A percentile compares a stretch with the other conserved stretches of the same genome.
Conservation (phyloP, 2,329 filamentous ascomycete species). For the Exophiala alcalophila region DNA sequence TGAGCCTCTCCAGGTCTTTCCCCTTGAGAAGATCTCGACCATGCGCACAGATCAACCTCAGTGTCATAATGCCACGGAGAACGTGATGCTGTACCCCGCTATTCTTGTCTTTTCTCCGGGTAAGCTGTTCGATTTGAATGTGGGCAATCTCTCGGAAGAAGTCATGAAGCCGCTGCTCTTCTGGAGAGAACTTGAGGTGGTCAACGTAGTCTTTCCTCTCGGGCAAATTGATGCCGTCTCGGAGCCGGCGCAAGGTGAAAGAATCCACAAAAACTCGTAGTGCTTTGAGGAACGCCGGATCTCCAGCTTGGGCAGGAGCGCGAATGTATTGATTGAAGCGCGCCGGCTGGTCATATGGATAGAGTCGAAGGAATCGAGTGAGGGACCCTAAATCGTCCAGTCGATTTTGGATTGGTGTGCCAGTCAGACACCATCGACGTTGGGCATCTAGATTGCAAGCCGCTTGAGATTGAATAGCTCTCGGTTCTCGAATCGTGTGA, state of each 20-base stretch:
- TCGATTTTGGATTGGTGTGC: conserved; percentile 91
- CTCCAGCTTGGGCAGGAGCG: conserved; percentile 79
- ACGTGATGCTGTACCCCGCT: conserved; percentile 71
- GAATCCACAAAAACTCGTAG: conserved; percentile 87
- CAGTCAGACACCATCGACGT: conserved; percentile 94
- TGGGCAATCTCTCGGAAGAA: conserved; percentile 79
- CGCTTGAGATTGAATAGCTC: conserved; percentile 77
- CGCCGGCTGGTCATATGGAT: conserved; percentile 75
- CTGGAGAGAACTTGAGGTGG: conserved; percentile 68
- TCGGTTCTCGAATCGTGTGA: conserved; percentile 86
- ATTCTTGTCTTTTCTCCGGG: conserved; percentile 67
- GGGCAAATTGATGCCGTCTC: conserved; percentile 85
- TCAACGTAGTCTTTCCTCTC: conserved; percentile 69
- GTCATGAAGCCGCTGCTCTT: conserved; percentile 76
- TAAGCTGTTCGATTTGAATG: conserved; percentile 73
- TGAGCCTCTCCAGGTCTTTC: conserved; percentile 74
- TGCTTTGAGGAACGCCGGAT: conserved; percentile 78
- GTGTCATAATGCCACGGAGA: conserved; percentile 81
- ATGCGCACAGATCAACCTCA: conserved; percentile 88
- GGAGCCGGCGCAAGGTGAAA: conserved; percentile 86
- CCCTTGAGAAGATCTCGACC: conserved; percentile 86
- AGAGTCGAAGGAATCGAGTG: conserved; percentile 77
- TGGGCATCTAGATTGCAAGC: conserved; percentile 76
- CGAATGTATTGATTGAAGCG: conserved; percentile 79
- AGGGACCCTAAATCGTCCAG: conserved; percentile 85